These are phyloP conservation scores for Epicoccum sorghinum DNA, from an alignment of 2,329 filamentous ascomycete species.

Conservation along the genomic window DNA sequence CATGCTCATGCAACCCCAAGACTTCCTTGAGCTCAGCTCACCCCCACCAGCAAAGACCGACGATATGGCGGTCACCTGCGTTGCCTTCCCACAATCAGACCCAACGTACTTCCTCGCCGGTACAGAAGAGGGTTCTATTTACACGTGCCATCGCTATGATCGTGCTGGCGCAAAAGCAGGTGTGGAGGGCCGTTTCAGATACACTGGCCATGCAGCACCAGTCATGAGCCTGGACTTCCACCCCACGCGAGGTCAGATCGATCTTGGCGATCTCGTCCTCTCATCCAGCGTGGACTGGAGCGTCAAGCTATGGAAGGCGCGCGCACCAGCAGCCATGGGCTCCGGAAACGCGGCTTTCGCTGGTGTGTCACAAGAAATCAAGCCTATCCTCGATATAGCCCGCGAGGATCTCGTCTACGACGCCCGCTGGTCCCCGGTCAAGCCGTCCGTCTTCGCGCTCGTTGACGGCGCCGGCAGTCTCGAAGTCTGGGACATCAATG, in stretches of 20 bases:
- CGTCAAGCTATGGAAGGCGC: constrained; percentile 95
- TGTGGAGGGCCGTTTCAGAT: constrained; percentile 85
- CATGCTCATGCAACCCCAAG: constrained; percentile 96
- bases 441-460: constrained; percentile 91
- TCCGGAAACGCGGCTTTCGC: constrained; percentile 50
- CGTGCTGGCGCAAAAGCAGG: constrained; percentile 96
- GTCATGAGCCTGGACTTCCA: constrained; percentile 98
- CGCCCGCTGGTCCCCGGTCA: constrained; percentile 90
- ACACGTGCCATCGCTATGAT: constrained; percentile 96
- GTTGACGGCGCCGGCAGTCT: constrained; percentile 92
- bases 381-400: constrained; percentile 85
- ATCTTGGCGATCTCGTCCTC: constrained; percentile 91
- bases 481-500: constrained; percentile 93
- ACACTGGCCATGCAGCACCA: constrained; percentile 88
- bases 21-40: constrained; percentile 85
- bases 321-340: constrained; percentile 73
- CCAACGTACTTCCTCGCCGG: constrained; percentile 98
- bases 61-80: constrained; percentile 91
- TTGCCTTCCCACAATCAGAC: constrained; percentile 92
- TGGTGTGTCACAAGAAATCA: constrained; percentile 58
- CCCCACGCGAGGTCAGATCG: constrained; percentile 86
- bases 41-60: constrained; percentile 83
- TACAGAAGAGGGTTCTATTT: constrained; percentile 95
- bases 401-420: constrained; percentile 98
- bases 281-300: constrained; percentile 96